Percentiles rank a stretch among this genome's conserved stretches.
phyloP scores from a whole-genome alignment of 2,329 filamentous ascomycete species.

The Spiromastix sp. region DNA sequence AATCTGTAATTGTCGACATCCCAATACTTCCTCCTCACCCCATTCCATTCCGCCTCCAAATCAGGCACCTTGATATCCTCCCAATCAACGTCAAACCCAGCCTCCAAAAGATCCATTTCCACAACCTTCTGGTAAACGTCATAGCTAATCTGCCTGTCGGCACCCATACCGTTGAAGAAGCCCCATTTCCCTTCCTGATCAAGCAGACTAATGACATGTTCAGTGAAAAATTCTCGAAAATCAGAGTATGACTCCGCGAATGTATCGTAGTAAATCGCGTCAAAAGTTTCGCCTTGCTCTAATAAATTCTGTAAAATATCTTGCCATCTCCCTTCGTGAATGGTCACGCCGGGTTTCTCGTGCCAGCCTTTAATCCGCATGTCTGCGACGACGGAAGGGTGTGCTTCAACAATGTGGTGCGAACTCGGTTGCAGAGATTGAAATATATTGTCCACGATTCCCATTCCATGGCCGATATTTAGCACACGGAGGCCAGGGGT shows the following conservation, averaged over 20 bases:
- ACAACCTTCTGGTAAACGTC: constrained; percentile 91
- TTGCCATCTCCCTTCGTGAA: constrained; percentile 72
- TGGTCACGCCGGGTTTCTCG: constrained; percentile 46
- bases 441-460: constrained; percentile 72
- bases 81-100: constrained; percentile 85
- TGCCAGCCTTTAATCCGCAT: constrained; percentile 59
- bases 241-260: constrained; percentile 90
- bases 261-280: constrained; percentile 94
- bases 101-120: constrained; percentile 82
- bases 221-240: constrained; percentile 76
- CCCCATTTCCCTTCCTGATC: constrained; percentile 45
- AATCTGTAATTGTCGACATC: constrained; percentile 52
- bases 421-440: constrained; percentile 53
- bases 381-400: constrained; percentile 62
- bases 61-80: constrained; percentile 63
- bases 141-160: constrained; percentile 85
- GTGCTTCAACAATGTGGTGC: constrained; percentile 82
- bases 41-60: constrained; percentile 73
- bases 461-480: constrained; percentile 87
- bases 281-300: constrained; percentile 59
- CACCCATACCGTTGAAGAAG: constrained; percentile 69
- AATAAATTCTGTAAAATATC: constrained; percentile 62
- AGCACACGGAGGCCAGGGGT: constrained; percentile 57
- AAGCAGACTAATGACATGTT: constrained; percentile 71
- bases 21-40: constrained; percentile 84